Percentiles rank a stretch among this genome's conserved stretches.
phyloP scores from a whole-genome alignment of 2,329 filamentous ascomycete species.

The Xylaria sp. region DNA sequence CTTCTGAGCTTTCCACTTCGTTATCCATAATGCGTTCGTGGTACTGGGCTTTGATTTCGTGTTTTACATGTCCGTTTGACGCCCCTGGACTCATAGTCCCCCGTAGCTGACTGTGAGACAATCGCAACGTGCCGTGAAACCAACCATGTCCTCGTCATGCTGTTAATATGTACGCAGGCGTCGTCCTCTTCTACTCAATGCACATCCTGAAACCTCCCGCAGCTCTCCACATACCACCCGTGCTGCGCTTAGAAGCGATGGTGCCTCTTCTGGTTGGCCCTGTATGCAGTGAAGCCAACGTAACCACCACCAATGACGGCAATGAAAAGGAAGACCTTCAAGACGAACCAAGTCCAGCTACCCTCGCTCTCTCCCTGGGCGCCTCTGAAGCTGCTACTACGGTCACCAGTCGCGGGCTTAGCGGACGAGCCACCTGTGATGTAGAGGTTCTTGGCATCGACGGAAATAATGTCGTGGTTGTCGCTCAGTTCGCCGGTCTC shows the following conservation, averaged over 20 bases:
- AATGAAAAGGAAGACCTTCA: slow-evolving; percentile 77
- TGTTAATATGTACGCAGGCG: slow-evolving; percentile 25
- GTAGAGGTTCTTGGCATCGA: slow-evolving; percentile 86
- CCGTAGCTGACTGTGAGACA: slow-evolving; percentile 16
- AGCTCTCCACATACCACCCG: neutral
- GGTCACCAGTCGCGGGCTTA: slow-evolving; percentile 35
- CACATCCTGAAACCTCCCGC: slow-evolving; percentile 3
- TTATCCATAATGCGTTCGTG: slow-evolving; percentile 20
- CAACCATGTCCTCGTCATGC: slow-evolving; percentile 15
- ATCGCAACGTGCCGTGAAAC: slow-evolving; percentile 15
- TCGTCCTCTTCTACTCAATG: slow-evolving; percentile 7
- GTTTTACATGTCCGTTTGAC: slow-evolving; percentile 28
- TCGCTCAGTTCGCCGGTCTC: slow-evolving; percentile 96
- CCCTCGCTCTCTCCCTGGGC: slow-evolving; percentile 40
- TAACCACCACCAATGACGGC: slow-evolving; percentile 68
- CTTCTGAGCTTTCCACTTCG: slow-evolving; percentile 4
- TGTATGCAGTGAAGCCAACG: slow-evolving; percentile 78
- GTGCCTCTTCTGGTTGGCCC: slow-evolving; percentile 57
- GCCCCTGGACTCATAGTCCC: slow-evolving; percentile 22
- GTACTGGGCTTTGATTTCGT: slow-evolving; percentile 23
- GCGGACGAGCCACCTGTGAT: slow-evolving; percentile 47
- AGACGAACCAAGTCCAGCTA: slow-evolving; percentile 60
- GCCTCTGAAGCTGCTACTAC: slow-evolving; percentile 30
- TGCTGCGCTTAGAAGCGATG: slow-evolving; percentile 46
- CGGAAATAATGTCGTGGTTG: slow-evolving; percentile 92